These are phyloP conservation scores for Artemisia annua DNA, from an alignment of 129 eudicot species.

Conservation along the genomic window DNA sequence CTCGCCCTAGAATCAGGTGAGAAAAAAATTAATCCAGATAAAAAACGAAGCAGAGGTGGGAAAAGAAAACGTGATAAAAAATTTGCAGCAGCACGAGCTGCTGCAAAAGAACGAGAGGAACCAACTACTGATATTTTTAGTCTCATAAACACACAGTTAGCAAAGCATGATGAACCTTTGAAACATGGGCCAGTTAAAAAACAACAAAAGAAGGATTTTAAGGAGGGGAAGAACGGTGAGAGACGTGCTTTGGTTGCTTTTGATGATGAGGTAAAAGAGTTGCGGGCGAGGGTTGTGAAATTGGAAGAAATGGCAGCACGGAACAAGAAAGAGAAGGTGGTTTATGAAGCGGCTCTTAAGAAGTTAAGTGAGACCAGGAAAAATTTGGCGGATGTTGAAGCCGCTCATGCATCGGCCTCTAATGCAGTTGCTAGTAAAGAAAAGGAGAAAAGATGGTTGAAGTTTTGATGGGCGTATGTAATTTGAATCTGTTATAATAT, in stretches of 20 bases:
- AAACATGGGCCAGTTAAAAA: slow-evolving; percentile 41
- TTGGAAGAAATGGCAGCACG: slow-evolving; percentile 88
- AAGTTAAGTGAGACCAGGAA: slow-evolving; percentile 68
- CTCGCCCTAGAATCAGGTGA: slow-evolving; percentile 42
- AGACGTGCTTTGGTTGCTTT: slow-evolving; percentile 79
- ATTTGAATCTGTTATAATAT: slow-evolving; percentile 7
- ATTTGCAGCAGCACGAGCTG: slow-evolving; percentile 72
- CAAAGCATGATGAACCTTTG: slow-evolving; percentile 48
- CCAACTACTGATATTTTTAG: slow-evolving; percentile 66
- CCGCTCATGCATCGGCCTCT: slow-evolving; percentile 76
- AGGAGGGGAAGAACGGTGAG: slow-evolving; percentile 57
- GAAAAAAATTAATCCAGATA: slow-evolving; percentile 29
- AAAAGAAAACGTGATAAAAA: slow-evolving; percentile 86
- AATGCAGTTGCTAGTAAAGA: slow-evolving; percentile 72
- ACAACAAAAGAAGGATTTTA: slow-evolving; percentile 27
- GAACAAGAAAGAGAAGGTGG: slow-evolving; percentile 80
- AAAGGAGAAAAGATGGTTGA: slow-evolving; percentile 91
- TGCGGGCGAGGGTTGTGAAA: slow-evolving; percentile 51
- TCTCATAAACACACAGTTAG: slow-evolving; percentile 79
- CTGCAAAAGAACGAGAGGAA: slow-evolving; percentile 63
- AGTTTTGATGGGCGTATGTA: slow-evolving; percentile 51
- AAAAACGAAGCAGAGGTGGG: slow-evolving; percentile 87
- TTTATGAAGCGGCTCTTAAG: slow-evolving; percentile 80
- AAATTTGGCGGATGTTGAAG: slow-evolving; percentile 68
- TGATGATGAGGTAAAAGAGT: slow-evolving; percentile 78